Conservation (phyloP, 176 grass and related monocot genomes). For the Zoysia japonica region DNA sequence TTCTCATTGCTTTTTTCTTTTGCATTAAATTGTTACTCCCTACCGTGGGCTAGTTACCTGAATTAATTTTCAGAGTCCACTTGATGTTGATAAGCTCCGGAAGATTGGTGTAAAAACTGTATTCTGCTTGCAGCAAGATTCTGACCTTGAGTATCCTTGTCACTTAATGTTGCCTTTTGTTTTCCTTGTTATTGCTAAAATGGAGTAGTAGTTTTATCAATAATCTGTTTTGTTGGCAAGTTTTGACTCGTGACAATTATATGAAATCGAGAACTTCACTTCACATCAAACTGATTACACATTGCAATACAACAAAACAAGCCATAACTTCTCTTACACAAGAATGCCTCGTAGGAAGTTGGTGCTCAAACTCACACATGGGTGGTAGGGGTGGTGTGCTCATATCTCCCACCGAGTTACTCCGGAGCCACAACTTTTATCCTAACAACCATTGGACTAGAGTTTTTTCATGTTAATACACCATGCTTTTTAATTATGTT, state of each 20-base stretch:
- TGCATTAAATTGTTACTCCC: neutral
- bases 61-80: constrained; percentile 59
- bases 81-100: constrained; percentile 86
- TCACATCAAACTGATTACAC: neutral
- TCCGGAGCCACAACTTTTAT: no score
- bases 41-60: constrained; percentile 35
- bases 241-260: neutral
- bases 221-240: neutral
- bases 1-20: constrained; percentile 28
- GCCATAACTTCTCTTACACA: neutral
- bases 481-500: no score
- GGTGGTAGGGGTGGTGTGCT: no score
- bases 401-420: no score
- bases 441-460: no score
- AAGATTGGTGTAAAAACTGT: constrained; percentile 91
- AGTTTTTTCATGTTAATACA: no score
- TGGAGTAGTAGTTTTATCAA: neutral
- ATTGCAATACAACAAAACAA: neutral
- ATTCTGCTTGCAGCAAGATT: constrained; percentile 95
- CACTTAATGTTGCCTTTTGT: neutral
- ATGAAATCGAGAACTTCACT: neutral
- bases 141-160: constrained; percentile 87
- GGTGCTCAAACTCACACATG: no score
- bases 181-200: constrained; percentile 7
- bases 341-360: neutral